Base-by-base conservation (phyloP, 2,329 filamentous ascomycete species). In the Fusarium newnesense region DNA sequence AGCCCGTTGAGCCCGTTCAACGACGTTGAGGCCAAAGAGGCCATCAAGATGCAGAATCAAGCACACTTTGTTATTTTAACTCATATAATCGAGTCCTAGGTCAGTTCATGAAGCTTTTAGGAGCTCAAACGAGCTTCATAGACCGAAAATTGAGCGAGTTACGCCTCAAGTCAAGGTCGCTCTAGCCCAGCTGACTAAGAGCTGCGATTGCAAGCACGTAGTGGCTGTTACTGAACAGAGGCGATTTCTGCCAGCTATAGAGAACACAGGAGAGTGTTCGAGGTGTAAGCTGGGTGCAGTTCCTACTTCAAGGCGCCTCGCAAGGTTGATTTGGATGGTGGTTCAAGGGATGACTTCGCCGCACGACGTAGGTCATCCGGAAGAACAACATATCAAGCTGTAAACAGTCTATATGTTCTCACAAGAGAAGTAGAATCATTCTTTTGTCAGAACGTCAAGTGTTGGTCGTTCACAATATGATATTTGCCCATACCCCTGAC, bases 11-110 rank as follows among this genome's bases (percentile, higher is more conserved):
- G 24, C 24, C 15, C 21, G 15, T 43, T 44, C 4, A n/a, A 26
- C 24, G 21, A 10, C 10, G 9, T n/a, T 44, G 9, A 30, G 9
- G 26, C 18, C 8, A 26, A n/a, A 9, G 11, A 19, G 10, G 18
- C 28, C 18, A 16, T 7, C 2, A 15, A 34, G 11, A 26, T 6
- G 34, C 11, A 6, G 4, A 12, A 16, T 9, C 8, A 26, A 37
- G 11, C 32, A 11, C 2, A 4, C 5, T 19, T 10, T 26, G 3
- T 9, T 37, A 11, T 8, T 34, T 3, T 9, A 7, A 11, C 16
- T 39, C 8, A 7, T n/a, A 46, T 4, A 26, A 3, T 13, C 1
- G 10, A 39, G 18, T n/a, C 11, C 13, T 24, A 6, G 1, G 2
- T 3, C 15, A 8, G 5, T 7, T 9, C 1, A 7, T 7, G 15